Base-by-base conservation (phyloP, 164 flowering plant species). In the Vitis rupestris region DNA sequence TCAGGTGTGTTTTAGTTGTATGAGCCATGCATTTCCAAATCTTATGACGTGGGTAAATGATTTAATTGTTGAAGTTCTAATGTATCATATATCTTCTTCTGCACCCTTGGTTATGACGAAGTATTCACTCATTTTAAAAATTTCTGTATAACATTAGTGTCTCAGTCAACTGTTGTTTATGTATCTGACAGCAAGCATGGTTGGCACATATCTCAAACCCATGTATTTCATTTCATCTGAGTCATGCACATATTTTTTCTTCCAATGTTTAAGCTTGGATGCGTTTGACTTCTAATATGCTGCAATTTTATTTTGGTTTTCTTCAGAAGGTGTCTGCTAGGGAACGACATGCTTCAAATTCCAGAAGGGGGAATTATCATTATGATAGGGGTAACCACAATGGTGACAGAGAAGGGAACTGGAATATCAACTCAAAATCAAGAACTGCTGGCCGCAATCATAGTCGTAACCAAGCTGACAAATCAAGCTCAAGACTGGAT, bases 401-500 rank as follows among this genome's bases (percentile, higher is more conserved):
- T 72, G 82, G 83, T 72, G 97, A 92, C 30, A 90, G 95, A 80
- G 99, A 93, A 66, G 90, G 94, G 58, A 92, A 76, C 71, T 92
- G 97, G 98, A 92, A 86, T 72, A 17, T 50, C 53, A 85, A 70
- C 68, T 72, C 90, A 27, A 96, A 86, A 78, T 30, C 90, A 10
- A 83, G 95, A 65, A 77, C 83, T 70, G 49, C 80, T 58, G 89
- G 86, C 4, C 91, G 97, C 44, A 76, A 66, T 69, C 86, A 91
- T 56, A 79, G 76, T 51, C 93, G 94, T 52, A 86, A 9, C 72
- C 97, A 85, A 69, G 66, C 78, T 67, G 95, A 89, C 63, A 95
- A 84, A 72, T 74, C 88, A 60, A 80, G 68, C 76, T 74, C 84
- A 65, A 90, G 93, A 77, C 30, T 68, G 17, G 93, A 88, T 15